Evolutionary conservation across 208 protist species (phyloP), one percentile per base, ranked within the genome.

Genomic region (Kentomonas sorsogonicus): DNA sequence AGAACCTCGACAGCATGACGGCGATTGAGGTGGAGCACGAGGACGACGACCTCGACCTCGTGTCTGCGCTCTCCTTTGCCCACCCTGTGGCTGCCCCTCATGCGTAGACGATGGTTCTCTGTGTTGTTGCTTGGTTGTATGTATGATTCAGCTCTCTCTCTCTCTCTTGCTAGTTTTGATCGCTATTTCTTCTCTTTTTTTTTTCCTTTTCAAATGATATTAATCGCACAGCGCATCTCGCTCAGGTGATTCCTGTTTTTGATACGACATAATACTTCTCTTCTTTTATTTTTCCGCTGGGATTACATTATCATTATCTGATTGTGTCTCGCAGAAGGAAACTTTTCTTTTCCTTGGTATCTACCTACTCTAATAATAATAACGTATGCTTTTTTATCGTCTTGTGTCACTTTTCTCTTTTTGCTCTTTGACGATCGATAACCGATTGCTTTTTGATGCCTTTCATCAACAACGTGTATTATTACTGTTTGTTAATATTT

Each of bases 1-100:
- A 81, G 46, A 86, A 81, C 48, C 56, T 77, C 30, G 84, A 92
- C 2, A 51, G 60, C 34, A 76, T 86, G 48, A 84, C 72, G 0
- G 78, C 74, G 0, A 72, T 85, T 33, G 84, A 88, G 61, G 80
- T 92, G 38, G 77, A 85, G 51, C 79, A 92, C 52, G 80, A 89
- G 23, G 84, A 89, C 25, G 84, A 92, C 44, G 84, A 92, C 57
- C 55, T 92, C 22, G 85, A 92, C 50, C 55, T 51, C 16, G 74
- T 80, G 0, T 92, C 85, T 18, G 69, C 80, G 27, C 77, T 92
- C 34, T 84, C 71, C 50, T 79, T 89, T 20, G 76, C 66, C 1
- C 65, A 87, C 3, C 74, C 65, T 0, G 36, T 52, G 2, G 52
- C 20, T 1, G 23, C 53, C 39, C 5, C 3, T 10, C 5, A 44